Percentiles rank a stretch among this genome's conserved stretches.
These are phyloP conservation scores for Corniculantispora saksenae DNA, from an alignment of 2,329 filamentous ascomycete species.

Conservation along the genomic window DNA sequence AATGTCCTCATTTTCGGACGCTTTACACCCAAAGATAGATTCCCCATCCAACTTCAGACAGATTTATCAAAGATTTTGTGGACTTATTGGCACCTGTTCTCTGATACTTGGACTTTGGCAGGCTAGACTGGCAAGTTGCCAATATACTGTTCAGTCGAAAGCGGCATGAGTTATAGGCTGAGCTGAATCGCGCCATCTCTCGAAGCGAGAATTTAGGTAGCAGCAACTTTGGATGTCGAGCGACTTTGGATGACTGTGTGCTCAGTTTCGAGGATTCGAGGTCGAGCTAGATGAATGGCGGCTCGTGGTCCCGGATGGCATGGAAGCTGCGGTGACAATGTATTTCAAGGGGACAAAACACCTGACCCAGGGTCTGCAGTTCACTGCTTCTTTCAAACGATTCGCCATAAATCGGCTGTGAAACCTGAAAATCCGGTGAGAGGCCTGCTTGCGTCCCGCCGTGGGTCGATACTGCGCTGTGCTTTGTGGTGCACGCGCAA, in stretches of 20 bases:
- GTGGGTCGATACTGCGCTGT: neutral
- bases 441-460: neutral
- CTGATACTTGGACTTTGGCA: neutral
- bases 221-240: neutral
- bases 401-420: too few relatives aligned
- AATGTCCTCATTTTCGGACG: neutral
- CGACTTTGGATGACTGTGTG: neutral
- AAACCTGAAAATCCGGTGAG: neutral
- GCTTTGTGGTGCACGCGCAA: neutral
- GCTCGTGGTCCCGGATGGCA: neutral
- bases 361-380: too few relatives aligned
- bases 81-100: neutral
- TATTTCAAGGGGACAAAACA: neutral
- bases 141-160: neutral
- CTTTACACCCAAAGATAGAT: conserved; percentile 4
- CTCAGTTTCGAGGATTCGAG: neutral
- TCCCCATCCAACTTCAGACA: conserved; percentile 6
- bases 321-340: neutral
- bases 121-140: neutral
- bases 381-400: too few relatives aligned
- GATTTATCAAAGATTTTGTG: neutral
- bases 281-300: neutral
- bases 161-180: neutral
- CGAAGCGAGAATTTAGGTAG: neutral
- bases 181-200: neutral